phyloP scores from a whole-genome alignment of 495 filamentous ascomycete genomes.

The Cercophora scortea region DNA sequence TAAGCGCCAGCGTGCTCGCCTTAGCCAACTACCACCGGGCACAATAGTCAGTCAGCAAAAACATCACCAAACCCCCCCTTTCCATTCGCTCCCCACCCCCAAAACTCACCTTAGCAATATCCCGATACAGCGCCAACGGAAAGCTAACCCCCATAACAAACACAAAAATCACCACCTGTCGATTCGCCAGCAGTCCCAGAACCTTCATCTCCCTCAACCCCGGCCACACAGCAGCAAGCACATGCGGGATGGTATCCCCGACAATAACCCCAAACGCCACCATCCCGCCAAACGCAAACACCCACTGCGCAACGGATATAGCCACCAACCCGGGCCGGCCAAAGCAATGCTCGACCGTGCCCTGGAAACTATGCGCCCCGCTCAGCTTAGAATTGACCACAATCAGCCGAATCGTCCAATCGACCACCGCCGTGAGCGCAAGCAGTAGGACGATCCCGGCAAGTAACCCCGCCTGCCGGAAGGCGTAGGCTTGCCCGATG shows the following conservation, averaged over 20 bases:
- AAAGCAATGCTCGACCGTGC: slow-evolving; percentile 91
- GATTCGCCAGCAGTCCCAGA: slow-evolving; percentile 70
- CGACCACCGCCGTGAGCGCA: slow-evolving; percentile 70
- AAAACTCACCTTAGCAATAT: slow-evolving; percentile 82
- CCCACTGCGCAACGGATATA: slow-evolving; percentile 89
- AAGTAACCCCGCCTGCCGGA: slow-evolving; percentile 78
- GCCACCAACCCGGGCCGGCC: slow-evolving; percentile 80
- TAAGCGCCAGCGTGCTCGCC: slow-evolving; percentile 81
- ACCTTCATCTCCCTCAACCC: slow-evolving; percentile 63
- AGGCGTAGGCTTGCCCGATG: slow-evolving; percentile 94
- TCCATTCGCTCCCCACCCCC: no score
- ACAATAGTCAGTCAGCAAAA: neutral
- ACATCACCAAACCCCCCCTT: neutral
- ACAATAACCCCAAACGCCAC: slow-evolving; percentile 96
- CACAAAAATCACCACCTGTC: slow-evolving; percentile 75
- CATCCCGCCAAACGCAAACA: slow-evolving; percentile 98
- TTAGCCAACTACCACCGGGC: slow-evolving; percentile 66
- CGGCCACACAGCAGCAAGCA: slow-evolving; percentile 75
- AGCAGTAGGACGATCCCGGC: slow-evolving; percentile 74
- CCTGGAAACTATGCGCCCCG: slow-evolving; percentile 86
- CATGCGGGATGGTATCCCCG: slow-evolving; percentile 90
- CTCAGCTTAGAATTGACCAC: slow-evolving; percentile 93
- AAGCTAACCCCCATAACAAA: slow-evolving; percentile 84
- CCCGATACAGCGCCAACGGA: slow-evolving; percentile 83
- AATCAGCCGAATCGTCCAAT: slow-evolving; percentile 97